Conservation (phyloP, 23 red algal genomes). For the Agarophyton chilense region DNA sequence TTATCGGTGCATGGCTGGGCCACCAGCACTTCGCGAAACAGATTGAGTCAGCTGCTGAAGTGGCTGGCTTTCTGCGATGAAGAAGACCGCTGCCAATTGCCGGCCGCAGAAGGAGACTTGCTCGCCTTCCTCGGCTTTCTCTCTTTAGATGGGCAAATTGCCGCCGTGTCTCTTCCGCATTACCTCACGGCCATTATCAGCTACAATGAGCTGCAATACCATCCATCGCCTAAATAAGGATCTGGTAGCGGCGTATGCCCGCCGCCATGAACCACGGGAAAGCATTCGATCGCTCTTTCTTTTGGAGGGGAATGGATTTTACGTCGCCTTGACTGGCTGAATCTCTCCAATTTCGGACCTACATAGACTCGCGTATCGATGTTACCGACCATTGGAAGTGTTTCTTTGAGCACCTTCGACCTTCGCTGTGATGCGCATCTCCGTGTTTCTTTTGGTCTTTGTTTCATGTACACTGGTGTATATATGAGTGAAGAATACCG, state of each 20-base stretch:
- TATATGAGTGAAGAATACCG: no score
- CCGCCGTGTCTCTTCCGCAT: background rate
- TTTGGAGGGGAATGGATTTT: no score
- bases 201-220: background rate
- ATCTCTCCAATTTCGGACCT: no score
- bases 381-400: no score
- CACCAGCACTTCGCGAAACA: background rate
- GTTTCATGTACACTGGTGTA: no score
- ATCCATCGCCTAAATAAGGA: conserved; percentile 22
- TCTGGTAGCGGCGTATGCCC: background rate
- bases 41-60: background rate
- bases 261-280: background rate
- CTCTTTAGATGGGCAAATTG: background rate
- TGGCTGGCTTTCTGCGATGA: conserved; percentile 8
- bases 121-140: conserved; percentile 24
- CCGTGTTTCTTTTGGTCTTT: no score
- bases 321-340: no score
- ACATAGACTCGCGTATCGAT: no score
- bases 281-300: background rate
- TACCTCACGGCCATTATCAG: conserved; percentile 12
- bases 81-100: background rate
- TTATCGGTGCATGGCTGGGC: background rate
- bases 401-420: no score
- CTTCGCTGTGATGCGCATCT: no score
- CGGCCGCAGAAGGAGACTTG: conserved; percentile 4